These are phyloP conservation scores for Escallonia herrerae DNA, from an alignment of 129 eudicot species.

Conservation along the genomic window DNA sequence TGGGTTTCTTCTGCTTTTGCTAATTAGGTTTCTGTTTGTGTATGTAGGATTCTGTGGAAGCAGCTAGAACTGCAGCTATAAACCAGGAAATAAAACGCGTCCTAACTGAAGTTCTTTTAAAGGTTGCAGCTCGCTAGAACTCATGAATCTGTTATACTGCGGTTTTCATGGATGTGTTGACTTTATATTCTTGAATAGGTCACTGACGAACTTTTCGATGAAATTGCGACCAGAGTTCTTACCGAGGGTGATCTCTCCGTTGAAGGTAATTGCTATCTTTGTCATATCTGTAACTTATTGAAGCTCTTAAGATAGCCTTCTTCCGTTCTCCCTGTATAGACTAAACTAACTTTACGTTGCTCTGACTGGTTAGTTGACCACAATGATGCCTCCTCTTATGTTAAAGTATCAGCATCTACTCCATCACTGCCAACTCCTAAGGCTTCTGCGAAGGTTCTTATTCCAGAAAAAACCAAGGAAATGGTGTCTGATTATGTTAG, in stretches of 20 bases:
- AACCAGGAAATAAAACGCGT: constrained; percentile 93
- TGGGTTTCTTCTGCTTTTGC: neutral
- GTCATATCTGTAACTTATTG: neutral
- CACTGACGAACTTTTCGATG: constrained; percentile 95
- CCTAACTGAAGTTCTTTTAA: constrained; percentile 81
- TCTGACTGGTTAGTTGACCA: constrained; percentile 29
- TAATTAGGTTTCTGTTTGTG: neutral
- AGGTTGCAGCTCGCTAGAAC: constrained; percentile 39
- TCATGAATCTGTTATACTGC: neutral
- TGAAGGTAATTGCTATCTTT: constrained; percentile 40
- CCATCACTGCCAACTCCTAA: constrained; percentile 44
- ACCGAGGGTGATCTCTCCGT: constrained; percentile 54
- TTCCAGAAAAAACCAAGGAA: constrained; percentile 46
- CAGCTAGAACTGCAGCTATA: constrained; percentile 82
- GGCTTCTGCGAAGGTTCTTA: constrained; percentile 61
- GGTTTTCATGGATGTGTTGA: constrained; percentile 10
- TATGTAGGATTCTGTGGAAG: constrained; percentile 77
- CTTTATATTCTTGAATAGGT: constrained; percentile 51
- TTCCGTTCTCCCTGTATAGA: neutral
- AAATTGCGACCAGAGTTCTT: constrained; percentile 87
- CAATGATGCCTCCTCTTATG: constrained; percentile 22
- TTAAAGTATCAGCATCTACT: constrained; percentile 23
- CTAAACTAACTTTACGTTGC: constrained; percentile 2
- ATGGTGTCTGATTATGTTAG: constrained; percentile 35
- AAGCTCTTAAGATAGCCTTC: neutral